These are phyloP conservation scores for Debaryomyces castellii DNA, from an alignment of 805 yeast genomes.

Conservation along the genomic window DNA sequence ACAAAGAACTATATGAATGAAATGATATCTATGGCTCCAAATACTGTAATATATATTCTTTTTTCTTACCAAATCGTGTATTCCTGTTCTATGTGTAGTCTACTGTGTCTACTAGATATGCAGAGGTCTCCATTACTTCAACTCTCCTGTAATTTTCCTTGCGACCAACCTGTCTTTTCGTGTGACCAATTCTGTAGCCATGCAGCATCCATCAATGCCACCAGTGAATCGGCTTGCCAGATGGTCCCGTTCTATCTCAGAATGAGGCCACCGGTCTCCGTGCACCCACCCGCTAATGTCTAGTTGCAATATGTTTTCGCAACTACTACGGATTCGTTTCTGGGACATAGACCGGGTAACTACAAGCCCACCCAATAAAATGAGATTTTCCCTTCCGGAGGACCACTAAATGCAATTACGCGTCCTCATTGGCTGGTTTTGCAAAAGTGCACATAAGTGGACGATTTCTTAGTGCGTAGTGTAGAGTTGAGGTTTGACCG, in stretches of 20 bases:
- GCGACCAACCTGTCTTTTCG: too few species aligned
- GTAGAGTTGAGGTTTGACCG: not conserved
- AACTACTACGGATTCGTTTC: not conserved
- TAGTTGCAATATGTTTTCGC: not conserved
- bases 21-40: not conserved
- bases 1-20: not conserved
- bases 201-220: too few species aligned
- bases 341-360: constrained; percentile 7
- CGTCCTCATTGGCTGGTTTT: constrained; percentile 20
- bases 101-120: too few species aligned
- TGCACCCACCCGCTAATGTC: too few species aligned
- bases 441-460: constrained; percentile 4
- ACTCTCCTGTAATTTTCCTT: too few species aligned
- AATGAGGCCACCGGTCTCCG: too few species aligned
- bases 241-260: too few species aligned
- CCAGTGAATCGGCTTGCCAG: too few species aligned
- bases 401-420: constrained; percentile 11
- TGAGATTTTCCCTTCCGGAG: constrained; percentile 19
- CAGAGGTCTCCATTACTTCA: too few species aligned
- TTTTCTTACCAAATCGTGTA: not conserved
- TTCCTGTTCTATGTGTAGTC: too few species aligned
- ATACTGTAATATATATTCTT: not conserved
- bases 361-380: constrained; percentile 22
- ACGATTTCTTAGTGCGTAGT: not conserved
- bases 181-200: too few species aligned